Evolutionary conservation across 2,329 filamentous ascomycete genomes (phyloP), one percentile per base, ranked within the genome.

Genomic region (Penicillium sp.): DNA sequence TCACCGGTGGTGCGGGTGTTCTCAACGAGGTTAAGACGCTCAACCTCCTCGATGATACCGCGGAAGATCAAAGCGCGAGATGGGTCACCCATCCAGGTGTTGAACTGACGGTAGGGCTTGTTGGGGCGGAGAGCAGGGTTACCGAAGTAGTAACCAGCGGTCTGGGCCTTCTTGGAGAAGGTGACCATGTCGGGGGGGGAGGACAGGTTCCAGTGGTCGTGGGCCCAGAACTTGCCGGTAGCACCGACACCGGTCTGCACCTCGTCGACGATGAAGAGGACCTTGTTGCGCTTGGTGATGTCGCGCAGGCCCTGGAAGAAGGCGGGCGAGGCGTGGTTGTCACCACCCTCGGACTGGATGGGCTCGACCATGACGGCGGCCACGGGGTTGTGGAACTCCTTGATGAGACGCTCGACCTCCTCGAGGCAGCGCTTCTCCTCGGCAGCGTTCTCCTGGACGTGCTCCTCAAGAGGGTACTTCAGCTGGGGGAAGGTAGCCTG

Each of bases 81-180:
- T 17, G 93, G 93, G 81, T 97, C 93, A 72, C 93, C 93, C 90
- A 97, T 96, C 93, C 93, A 97, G 53, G 92, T 97, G 85, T 97
- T 97, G 85, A 97, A 97, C 81, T 97, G 93, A 65, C 93, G 89
- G 84, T 96, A 97, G 6, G 93, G 91, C 85, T 93, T 93, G 84
- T 96, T 96, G 65, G 93, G 93, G 13, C 91, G 85, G 69, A 97
- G 85, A 45, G 87, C 88, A 10, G 87, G 85, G 84, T 95, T 89
- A 64, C 90, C 90, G 76, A 89, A 97, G 85, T 95, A 97, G 85
- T 94, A 97, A 37, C 93, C 93, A 7, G 93, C 93, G 1, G 93
- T 91, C 81, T 97, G 93, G 3, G 93, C 93, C 85, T 97, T 97
- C 85, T 97, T 97, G 74, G 88, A 91, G 82, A 97, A 97, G 61